A percentile compares a stretch with the other conserved stretches of the same genome.
phyloP scores from a whole-genome alignment of 2,329 filamentous ascomycete species.

The Podosphaera fusca region DNA sequence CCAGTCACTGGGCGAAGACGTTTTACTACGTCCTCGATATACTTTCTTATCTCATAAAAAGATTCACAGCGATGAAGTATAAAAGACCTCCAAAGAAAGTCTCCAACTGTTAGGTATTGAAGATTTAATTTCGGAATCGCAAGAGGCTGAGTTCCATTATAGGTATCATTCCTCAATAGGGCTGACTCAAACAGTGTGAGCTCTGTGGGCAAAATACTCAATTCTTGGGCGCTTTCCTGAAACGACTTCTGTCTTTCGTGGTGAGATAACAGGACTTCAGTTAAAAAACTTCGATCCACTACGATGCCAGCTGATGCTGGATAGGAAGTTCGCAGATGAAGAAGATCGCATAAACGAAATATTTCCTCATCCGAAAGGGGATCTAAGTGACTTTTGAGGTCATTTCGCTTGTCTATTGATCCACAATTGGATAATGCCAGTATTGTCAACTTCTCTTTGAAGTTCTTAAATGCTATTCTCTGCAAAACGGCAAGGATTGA shows the following conservation, averaged over 20 bases:
- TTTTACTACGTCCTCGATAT: constrained; percentile 64
- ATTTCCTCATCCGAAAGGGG: constrained; percentile 55
- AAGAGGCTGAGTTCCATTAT: constrained; percentile 68
- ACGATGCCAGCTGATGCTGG: constrained; percentile 44
- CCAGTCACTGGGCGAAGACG: constrained; percentile 48
- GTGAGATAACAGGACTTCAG: constrained; percentile 49
- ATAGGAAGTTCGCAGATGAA: constrained; percentile 67
- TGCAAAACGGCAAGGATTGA: constrained; percentile 57
- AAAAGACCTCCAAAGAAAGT: constrained; percentile 92
- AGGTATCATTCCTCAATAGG: constrained; percentile 60
- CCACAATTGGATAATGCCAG: constrained; percentile 82
- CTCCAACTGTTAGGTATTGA: constrained; percentile 82
- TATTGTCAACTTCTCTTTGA: constrained; percentile 77
- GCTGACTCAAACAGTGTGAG: constrained; percentile 54
- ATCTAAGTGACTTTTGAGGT: constrained; percentile 54
- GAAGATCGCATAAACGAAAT: constrained; percentile 37
- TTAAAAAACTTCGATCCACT: constrained; percentile 37
- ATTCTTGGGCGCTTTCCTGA: constrained; percentile 48
- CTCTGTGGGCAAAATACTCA: constrained; percentile 70
- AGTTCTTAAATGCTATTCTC: constrained; percentile 52
- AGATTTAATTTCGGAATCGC: constrained; percentile 87
- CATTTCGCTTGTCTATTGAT: constrained; percentile 56
- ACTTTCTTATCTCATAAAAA: constrained; percentile 81
- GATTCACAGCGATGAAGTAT: constrained; percentile 73
- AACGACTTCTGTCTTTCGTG: constrained; percentile 66